Base-by-base conservation (phyloP, 208 protist species). In the Endotrypanum monterogeii region DNA sequence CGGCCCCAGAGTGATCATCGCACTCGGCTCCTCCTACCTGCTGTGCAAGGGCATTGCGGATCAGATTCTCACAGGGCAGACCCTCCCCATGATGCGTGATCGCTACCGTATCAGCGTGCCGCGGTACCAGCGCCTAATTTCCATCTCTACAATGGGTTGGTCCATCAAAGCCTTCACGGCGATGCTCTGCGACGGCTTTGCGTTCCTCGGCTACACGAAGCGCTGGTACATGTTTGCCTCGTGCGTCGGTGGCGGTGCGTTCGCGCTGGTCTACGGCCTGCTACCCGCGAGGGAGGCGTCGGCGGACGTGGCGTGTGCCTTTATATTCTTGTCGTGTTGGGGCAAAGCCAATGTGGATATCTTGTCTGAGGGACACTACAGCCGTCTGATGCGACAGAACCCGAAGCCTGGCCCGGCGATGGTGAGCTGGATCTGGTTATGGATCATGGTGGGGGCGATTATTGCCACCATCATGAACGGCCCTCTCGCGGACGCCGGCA, bases 361-460 rank as follows among this genome's bases (percentile, higher is more conserved):
- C 63, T 83, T 95, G 11, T 90, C 86, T 7, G 81, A 95, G 73
- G 90, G 90, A 35, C 86, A 89, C 71, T 95, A 95, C 88, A 93
- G 84, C 44, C 84, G 87, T 20, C 63, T 92, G 57, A 89, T 95
- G 48, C 86, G 84, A 30, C 55, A 77, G 50, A 60, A 78, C 56
- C 90, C 90, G 12, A 61, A 56, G 58, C 58, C 80, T 30, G 87
- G 88, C 44, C 79, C 86, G 8, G 35, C 84, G 25, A 73, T 95
- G 28, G 84, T 95, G 39, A 89, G 83, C 44, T 93, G 85, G 81
- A 78, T 95, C 23, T 93, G 86, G 87, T 74, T 83, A 67, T 87
- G 72, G 65, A 85, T 87, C 41, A 83, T 91, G 75, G 1, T 86
- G 8, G 90, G 86, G 32, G 58, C 74, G 30, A 63, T 90, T 67